Conservation (phyloP, 2,329 filamentous ascomycete species). For the Talaromyces sp. region DNA sequence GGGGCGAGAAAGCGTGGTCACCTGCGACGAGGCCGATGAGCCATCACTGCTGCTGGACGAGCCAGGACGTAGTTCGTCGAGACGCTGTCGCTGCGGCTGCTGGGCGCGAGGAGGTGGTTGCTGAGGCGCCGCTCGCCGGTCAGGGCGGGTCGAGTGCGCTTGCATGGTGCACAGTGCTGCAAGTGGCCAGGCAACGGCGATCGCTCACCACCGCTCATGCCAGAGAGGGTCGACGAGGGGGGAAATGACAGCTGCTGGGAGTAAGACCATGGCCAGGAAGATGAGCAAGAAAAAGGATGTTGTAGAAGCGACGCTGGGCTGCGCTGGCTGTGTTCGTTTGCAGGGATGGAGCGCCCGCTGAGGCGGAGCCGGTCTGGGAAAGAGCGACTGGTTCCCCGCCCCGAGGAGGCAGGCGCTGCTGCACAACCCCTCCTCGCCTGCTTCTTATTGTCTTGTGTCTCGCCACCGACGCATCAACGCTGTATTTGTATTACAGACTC, state of each 20-base stretch:
- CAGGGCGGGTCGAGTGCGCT: constrained; percentile 9
- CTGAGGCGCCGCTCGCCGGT: constrained; percentile 6
- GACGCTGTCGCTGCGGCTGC: background rate
- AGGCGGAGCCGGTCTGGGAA: background rate
- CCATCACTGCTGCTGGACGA: constrained; percentile 41
- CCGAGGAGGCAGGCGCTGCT: background rate
- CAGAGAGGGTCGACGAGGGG: background rate
- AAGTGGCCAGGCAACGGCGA: background rate
- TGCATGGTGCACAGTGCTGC: constrained; percentile 7
- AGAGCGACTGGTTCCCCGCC: background rate
- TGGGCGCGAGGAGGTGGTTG: constrained; percentile 2
- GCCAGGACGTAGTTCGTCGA: constrained; percentile 23
- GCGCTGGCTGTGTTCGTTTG: background rate
- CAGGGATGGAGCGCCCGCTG: background rate
- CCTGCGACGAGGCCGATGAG: constrained; percentile 39
- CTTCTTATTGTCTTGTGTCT: background rate
- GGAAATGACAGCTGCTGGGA: background rate
- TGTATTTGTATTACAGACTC: background rate
- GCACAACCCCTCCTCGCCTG: background rate
- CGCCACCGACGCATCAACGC: background rate
- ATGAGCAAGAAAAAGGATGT: background rate
- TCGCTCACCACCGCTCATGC: background rate
- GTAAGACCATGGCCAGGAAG: background rate
- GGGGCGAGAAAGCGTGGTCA: constrained; percentile 37
- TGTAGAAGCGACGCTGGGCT: background rate